phyloP scores from a whole-genome alignment of 2,329 filamentous ascomycete species.

The Pseudomassariella vexata region DNA sequence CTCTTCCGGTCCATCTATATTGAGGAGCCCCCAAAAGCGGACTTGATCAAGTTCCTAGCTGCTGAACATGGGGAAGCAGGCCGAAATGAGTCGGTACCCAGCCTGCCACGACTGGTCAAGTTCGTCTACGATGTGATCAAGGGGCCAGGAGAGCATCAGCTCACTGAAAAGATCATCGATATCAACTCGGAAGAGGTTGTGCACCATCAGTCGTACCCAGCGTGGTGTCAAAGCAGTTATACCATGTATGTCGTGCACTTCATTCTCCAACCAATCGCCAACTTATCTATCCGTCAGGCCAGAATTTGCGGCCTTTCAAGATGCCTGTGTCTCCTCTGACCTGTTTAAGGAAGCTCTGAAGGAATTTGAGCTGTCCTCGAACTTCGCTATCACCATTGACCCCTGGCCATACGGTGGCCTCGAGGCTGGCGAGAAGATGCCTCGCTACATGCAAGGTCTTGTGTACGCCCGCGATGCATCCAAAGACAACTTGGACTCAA shows the following conservation, averaged over 20 bases:
- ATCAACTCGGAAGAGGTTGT: slow-evolving; percentile 24
- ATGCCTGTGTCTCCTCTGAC: slow-evolving; percentile 33
- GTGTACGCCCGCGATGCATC: slow-evolving; percentile 39
- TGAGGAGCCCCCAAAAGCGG: slow-evolving; percentile 1
- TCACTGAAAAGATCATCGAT: slow-evolving; percentile 33
- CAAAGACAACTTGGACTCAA: slow-evolving; percentile 46
- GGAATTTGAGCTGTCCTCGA: slow-evolving; percentile 39
- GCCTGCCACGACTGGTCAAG: slow-evolving; percentile 34
- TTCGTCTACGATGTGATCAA: slow-evolving; percentile 38
- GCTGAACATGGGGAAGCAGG: background rate
- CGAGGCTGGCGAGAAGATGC: slow-evolving; percentile 30
- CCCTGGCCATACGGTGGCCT: slow-evolving; percentile 62
- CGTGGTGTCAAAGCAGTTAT: slow-evolving; percentile 30
- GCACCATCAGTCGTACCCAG: slow-evolving; percentile 17
- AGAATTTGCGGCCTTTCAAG: slow-evolving; percentile 35
- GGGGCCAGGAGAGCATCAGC: slow-evolving; percentile 19
- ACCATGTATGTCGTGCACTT: slow-evolving; percentile 17
- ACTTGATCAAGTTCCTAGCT: slow-evolving; percentile 3
- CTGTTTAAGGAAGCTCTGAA: slow-evolving; percentile 41
- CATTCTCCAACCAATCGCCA: background rate
- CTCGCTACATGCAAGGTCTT: slow-evolving; percentile 43
- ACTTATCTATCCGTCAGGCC: background rate
- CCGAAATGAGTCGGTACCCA: slow-evolving; percentile 9
- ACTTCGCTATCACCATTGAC: slow-evolving; percentile 40
- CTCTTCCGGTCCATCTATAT: slow-evolving; percentile 2